Percentiles rank a stretch among this genome's conserved stretches.
These are phyloP conservation scores for Pseudonectria foliicola DNA, from an alignment of 2,329 filamentous ascomycete genomes.

Conservation along the genomic window DNA sequence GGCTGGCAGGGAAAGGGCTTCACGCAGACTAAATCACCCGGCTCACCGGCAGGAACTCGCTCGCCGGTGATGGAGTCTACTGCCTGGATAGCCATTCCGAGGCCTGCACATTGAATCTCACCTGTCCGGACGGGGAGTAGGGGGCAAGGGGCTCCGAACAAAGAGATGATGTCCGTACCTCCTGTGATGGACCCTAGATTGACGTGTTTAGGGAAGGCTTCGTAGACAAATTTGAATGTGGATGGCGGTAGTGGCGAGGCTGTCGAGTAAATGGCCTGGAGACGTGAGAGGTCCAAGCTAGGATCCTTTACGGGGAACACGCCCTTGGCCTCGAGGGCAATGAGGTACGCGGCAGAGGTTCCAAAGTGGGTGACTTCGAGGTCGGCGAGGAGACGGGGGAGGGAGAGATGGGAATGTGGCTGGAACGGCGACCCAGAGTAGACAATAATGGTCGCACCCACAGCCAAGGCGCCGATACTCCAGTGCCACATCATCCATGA, in stretches of 20 bases:
- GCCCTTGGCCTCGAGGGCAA: slow-evolving; percentile 74
- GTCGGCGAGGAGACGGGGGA: slow-evolving; percentile 75
- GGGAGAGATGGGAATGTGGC: slow-evolving; percentile 69
- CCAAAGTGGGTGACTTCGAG: slow-evolving; percentile 87
- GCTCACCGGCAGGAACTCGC: slow-evolving; percentile 52
- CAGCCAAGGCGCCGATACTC: slow-evolving; percentile 79
- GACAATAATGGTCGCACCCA: slow-evolving; percentile 74
- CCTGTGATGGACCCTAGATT: slow-evolving; percentile 92
- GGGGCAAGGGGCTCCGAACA: slow-evolving; percentile 82
- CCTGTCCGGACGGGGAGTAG: slow-evolving; percentile 65
- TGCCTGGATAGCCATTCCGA: slow-evolving; percentile 69
- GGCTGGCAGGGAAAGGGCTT: slow-evolving; percentile 87
- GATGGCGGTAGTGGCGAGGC: slow-evolving; percentile 88
- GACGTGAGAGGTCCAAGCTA: slow-evolving; percentile 49
- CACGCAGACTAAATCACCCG: slow-evolving; percentile 83
- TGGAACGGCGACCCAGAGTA: slow-evolving; percentile 92
- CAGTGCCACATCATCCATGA: slow-evolving; percentile 99
- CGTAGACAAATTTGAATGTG: slow-evolving; percentile 86
- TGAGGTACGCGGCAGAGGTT: slow-evolving; percentile 89
- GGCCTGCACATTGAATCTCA: slow-evolving; percentile 69
- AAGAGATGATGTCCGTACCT: slow-evolving; percentile 91
- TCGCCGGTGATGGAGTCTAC: slow-evolving; percentile 52
- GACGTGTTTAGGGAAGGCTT: slow-evolving; percentile 68
- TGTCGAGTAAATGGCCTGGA: slow-evolving; percentile 88
- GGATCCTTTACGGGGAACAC: slow-evolving; percentile 49